Percentiles rank a stretch among this genome's conserved stretches.
These are phyloP conservation scores for Tylopilus sp. DNA, from an alignment of 768 basidiomycete genomes.

Conservation along the genomic window DNA sequence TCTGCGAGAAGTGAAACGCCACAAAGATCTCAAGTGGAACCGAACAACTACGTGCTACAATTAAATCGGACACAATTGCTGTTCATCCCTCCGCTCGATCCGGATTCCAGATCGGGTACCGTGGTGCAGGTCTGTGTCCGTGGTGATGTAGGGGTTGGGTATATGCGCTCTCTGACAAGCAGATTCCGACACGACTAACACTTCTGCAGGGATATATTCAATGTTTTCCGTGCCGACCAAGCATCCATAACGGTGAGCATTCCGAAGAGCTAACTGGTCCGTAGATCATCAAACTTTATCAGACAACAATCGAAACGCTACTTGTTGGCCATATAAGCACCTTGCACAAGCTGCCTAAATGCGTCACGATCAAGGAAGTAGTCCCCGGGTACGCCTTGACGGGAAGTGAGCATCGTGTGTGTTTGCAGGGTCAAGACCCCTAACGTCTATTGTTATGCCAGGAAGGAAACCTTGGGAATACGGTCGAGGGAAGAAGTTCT, in stretches of 20 bases:
- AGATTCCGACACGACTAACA: slow-evolving; percentile 4
- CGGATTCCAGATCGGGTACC: slow-evolving; percentile 7
- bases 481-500: slow-evolving; percentile 27
- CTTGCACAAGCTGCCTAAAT: slow-evolving; percentile 11
- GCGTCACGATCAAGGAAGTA: slow-evolving; percentile 10
- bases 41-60: slow-evolving; percentile 11
- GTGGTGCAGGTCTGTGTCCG: slow-evolving; percentile 27
- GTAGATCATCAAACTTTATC: neutral
- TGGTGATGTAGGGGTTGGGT: slow-evolving; percentile 11
- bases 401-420: slow-evolving; percentile 11
- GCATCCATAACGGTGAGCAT: slow-evolving; percentile 20
- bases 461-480: slow-evolving; percentile 28
- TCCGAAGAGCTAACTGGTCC: neutral
- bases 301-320: slow-evolving; percentile 27
- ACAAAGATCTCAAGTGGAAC: neutral
- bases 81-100: slow-evolving; percentile 15
- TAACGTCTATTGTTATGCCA: slow-evolving; percentile 10
- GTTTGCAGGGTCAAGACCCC: neutral
- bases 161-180: slow-evolving; percentile 9
- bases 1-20: neutral
- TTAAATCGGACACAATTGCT: slow-evolving; percentile 25
- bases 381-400: slow-evolving; percentile 17
- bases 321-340: slow-evolving; percentile 18
- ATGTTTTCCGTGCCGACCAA: slow-evolving; percentile 8
- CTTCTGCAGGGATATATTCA: slow-evolving; percentile 2